Conservation (phyloP, 352 stramenopile genomes). For the Phytophthora cryptogea region DNA sequence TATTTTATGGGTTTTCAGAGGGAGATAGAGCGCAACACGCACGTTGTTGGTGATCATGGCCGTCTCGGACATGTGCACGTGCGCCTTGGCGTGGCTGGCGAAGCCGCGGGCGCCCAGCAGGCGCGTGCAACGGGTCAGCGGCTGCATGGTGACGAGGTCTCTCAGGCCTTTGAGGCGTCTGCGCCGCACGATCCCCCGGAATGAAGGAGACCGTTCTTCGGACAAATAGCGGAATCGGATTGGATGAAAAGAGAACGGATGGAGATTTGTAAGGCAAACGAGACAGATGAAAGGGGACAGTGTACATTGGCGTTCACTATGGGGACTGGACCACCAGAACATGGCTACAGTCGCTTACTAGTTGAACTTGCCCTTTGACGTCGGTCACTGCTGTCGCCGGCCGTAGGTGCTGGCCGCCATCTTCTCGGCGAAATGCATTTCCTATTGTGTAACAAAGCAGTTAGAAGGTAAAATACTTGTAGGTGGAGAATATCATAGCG, state of each 20-base stretch:
- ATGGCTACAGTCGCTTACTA: constrained; percentile 12
- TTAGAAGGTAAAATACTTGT: neutral
- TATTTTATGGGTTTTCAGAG: neutral
- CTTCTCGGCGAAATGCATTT: constrained; percentile 78
- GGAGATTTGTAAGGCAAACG: neutral
- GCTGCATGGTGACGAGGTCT: constrained; percentile 34
- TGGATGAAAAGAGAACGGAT: constrained; percentile 25
- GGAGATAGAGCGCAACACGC: constrained; percentile 12
- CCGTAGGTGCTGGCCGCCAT: constrained; percentile 59
- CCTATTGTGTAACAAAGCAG: constrained; percentile 24
- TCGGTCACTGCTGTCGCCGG: constrained; percentile 31
- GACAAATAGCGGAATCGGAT: constrained; percentile 1
- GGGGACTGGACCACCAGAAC: constrained; percentile 23
- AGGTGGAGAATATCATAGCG: no score
- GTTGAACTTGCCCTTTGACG: constrained; percentile 8
- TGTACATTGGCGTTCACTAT: constrained; percentile 5
- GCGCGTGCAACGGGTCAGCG: constrained; percentile 28
- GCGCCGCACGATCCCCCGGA: constrained; percentile 21
- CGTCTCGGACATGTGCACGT: constrained; percentile 85
- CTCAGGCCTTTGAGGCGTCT: constrained; percentile 18
- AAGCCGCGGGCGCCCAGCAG: constrained; percentile 54
- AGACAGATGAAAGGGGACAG: constrained; percentile 9
- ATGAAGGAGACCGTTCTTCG: constrained; percentile 1
- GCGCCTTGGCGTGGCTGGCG: constrained; percentile 50
- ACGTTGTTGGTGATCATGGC: constrained; percentile 90